Base-by-base conservation (phyloP, 225 moss, liverwort and hornwort genomes). In the Antitrichia curtipendula region DNA sequence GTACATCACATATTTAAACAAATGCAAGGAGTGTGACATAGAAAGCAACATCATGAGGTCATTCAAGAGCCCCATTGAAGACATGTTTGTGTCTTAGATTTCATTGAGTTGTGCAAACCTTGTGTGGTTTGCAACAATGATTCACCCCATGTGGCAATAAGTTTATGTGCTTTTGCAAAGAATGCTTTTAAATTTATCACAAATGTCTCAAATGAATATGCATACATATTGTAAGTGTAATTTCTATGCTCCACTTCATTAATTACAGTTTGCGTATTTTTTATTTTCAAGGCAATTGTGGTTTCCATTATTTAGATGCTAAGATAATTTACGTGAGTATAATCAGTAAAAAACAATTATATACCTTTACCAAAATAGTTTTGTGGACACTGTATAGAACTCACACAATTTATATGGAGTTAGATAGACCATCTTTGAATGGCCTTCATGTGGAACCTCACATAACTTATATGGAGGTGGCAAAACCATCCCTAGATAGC, bases 21-120 rank as follows among this genome's bases (percentile, higher is more conserved):
- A 20, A 65, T 36, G 3, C 6, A 36, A 64, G 9, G 63, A 18
- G 1, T 5, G 0, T 63, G 2, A 36, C 17, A 32, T 64, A 20
- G 36, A 36, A 19, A 36, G 19, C 4, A 4, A 15, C 3, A 0
- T 15, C 4, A 29, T 0, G 8, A 29, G 15, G 16, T n/a, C 21
- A 66, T 6, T 21, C 3, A 66, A n/a, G 12, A 1, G 1, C 6
- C 7, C 1, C 4, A 1, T 22, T 0, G 12, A 11, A 4, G 12
- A 16, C 1, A 3, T 22, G 2, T 66, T 10, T 66, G 38, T 66
- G n/a, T 12, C 2, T 12, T 1, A 21, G 0, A 1, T 21, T 66
- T 66, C 4, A 22, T 1, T 3, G 7, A 22, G 4, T 65, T 66
- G 7, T 0, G 0, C 22, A 66, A 38, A n/a, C 7, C 7, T 22